Evolutionary conservation across 257 asterid species (phyloP).

Genomic region (Solanum verrucosum): DNA sequence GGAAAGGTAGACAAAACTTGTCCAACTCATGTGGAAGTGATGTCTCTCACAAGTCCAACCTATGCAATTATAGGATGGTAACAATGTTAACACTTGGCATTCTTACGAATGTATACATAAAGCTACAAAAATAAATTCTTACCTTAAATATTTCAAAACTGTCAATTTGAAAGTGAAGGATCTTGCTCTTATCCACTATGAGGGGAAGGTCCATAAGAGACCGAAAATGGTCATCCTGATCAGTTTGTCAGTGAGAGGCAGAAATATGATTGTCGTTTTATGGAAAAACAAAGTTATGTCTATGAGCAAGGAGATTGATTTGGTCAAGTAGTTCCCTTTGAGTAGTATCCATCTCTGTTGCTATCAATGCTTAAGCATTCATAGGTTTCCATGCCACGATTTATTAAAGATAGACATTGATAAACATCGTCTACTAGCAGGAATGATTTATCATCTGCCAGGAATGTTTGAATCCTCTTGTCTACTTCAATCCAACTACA

Average conservation of each 20-base stretch:
- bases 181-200: neutral
- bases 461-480: constrained; percentile 38
- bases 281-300: neutral
- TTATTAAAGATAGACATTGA: constrained; percentile 37
- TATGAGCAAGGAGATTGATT: neutral
- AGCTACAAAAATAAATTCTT: neutral
- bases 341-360: neutral
- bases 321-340: neutral
- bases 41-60: neutral
- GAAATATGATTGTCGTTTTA: neutral
- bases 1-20: neutral
- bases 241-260: neutral
- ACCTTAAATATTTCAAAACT: neutral
- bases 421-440: constrained; percentile 33
- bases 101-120: neutral
- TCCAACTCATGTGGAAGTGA: neutral
- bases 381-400: constrained; percentile 43
- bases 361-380: constrained; percentile 4
- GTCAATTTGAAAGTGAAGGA: neutral
- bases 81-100: neutral
- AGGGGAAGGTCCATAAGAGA: neutral
- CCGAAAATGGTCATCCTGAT: neutral
- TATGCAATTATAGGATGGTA: neutral
- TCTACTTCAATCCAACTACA: constrained; percentile 77
- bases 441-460: constrained; percentile 40